A percentile compares a stretch with the other conserved stretches of the same genome.
Conservation (phyloP, 371 early-diverging fungal species). For the Nematocida minor region DNA sequence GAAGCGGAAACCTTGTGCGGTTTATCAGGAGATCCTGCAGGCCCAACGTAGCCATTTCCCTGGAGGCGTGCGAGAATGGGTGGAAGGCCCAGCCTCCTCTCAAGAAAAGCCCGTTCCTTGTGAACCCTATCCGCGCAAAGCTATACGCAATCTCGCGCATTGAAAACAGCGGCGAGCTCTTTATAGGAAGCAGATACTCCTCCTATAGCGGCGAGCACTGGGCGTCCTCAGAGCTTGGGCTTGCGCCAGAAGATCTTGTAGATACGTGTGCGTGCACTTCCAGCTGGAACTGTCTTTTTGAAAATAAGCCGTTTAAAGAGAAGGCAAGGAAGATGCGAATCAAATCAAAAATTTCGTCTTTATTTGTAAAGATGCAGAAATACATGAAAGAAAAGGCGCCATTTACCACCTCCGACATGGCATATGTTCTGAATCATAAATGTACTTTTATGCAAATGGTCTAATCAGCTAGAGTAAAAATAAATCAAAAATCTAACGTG, state of each 20-base stretch:
- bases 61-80: slow-evolving; percentile 20
- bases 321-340: background rate
- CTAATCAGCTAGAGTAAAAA: background rate
- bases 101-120: background rate
- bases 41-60: slow-evolving; percentile 31
- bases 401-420: background rate
- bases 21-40: slow-evolving; percentile 50
- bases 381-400: background rate
- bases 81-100: slow-evolving; percentile 38
- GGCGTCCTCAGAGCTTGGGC: background rate
- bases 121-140: background rate
- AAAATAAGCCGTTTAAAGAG: background rate
- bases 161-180: slow-evolving; percentile 5
- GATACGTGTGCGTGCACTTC: slow-evolving; percentile 24
- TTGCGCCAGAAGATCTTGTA: background rate
- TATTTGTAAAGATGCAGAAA: slow-evolving; percentile 5
- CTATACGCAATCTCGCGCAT: slow-evolving; percentile 37
- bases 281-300: slow-evolving; percentile 13
- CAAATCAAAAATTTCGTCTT: background rate
- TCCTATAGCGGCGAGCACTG: background rate
- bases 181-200: slow-evolving; percentile 17
- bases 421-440: background rate
- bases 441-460: background rate
- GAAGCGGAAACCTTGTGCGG: slow-evolving; percentile 29
- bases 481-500: background rate